phyloP scores from a whole-genome alignment of 345 rosid species.

The Ailanthus altissimus region DNA sequence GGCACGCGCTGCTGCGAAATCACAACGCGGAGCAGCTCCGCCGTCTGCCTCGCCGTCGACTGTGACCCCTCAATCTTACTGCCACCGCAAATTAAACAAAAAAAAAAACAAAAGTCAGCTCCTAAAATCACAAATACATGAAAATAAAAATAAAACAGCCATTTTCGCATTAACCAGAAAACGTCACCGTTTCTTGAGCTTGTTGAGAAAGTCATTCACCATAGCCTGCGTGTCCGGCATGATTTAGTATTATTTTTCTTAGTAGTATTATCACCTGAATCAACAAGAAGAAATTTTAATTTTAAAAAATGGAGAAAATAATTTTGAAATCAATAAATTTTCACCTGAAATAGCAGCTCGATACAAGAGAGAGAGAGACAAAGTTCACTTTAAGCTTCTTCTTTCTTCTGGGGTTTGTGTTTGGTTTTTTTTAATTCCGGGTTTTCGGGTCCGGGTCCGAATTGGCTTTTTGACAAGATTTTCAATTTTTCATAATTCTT shows the following conservation, averaged over 20 bases:
- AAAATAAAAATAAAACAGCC: background rate
- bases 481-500: too few species aligned
- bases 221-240: slow-evolving; percentile 89
- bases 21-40: slow-evolving; percentile 80
- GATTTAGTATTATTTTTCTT: slow-evolving; percentile 14
- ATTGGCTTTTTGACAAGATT: too few species aligned
- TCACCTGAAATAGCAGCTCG: slow-evolving; percentile 8
- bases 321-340: background rate
- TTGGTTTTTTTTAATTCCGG: background rate
- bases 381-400: background rate
- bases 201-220: slow-evolving; percentile 73
- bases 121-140: background rate
- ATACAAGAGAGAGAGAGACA: too few species aligned
- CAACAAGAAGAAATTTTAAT: background rate
- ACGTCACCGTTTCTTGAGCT: slow-evolving; percentile 81
- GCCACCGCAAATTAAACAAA: slow-evolving; percentile 25
- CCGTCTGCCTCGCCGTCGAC: slow-evolving; percentile 83
- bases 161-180: background rate
- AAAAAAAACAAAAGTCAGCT: slow-evolving; percentile 8
- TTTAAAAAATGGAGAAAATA: too few species aligned
- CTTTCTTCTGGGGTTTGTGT: too few species aligned
- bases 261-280: slow-evolving; percentile 33
- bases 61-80: slow-evolving; percentile 97
- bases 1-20: slow-evolving; percentile 91
- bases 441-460: background rate